A percentile compares a stretch with the other conserved stretches of the same genome.
Conservation (phyloP, 768 basidiomycete genomes). For the Tricholoma saponaceum region DNA sequence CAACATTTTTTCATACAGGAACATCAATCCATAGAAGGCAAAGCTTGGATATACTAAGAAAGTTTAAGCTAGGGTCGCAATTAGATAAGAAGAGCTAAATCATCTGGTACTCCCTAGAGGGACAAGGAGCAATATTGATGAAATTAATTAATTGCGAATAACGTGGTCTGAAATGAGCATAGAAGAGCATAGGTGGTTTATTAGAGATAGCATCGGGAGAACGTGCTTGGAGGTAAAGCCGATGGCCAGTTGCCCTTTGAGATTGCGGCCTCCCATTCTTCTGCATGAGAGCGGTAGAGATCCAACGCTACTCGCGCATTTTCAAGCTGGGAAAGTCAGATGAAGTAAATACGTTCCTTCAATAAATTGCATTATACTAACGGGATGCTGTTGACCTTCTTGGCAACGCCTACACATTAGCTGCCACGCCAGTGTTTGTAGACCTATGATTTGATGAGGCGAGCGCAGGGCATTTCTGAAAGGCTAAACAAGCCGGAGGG, state of each 20-base stretch:
- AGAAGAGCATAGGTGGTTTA: neutral
- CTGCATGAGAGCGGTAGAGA: constrained; percentile 51
- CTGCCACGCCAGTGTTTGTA: constrained; percentile 79
- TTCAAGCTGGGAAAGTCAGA: constrained; percentile 50
- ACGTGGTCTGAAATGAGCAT: neutral
- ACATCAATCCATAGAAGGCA: neutral
- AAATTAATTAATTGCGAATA: neutral
- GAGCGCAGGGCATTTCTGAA: constrained; percentile 69
- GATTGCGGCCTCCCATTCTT: constrained; percentile 65
- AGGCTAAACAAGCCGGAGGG: constrained; percentile 36
- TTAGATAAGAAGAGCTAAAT: neutral
- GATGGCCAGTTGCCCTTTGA: constrained; percentile 68
- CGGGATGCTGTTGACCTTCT: constrained; percentile 68
- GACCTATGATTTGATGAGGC: constrained; percentile 64
- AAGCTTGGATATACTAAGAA: neutral
- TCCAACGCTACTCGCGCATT: constrained; percentile 65
- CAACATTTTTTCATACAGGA: neutral
- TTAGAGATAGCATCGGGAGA: constrained; percentile 75
- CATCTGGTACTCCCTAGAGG: neutral
- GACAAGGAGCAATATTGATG: constrained; percentile 1
- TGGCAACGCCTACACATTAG: constrained; percentile 78
- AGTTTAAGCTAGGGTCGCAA: neutral
- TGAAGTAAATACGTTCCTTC: constrained; percentile 6
- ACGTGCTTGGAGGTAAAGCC: constrained; percentile 70
- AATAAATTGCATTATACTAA: constrained; percentile 33